phyloP scores from a whole-genome alignment of 352 stramenopile species.

The Lagenidium giganteum region DNA sequence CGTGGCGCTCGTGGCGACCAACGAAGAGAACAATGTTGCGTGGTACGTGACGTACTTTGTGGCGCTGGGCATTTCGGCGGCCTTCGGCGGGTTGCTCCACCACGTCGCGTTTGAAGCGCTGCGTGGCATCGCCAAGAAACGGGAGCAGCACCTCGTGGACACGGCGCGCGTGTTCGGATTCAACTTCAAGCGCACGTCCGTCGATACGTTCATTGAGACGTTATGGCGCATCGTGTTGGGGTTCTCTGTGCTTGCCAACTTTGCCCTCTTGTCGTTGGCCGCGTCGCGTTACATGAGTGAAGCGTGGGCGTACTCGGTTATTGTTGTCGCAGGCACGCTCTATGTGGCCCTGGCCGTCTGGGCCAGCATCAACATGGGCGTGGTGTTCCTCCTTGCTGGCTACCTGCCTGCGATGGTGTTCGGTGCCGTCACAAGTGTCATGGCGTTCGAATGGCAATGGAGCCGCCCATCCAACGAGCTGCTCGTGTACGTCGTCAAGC shows the following conservation, averaged over 20 bases:
- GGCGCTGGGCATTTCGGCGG: constrained; percentile 73
- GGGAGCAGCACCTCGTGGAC: constrained; percentile 59
- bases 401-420: constrained; percentile 83
- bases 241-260: constrained; percentile 83
- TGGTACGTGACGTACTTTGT: constrained; percentile 89
- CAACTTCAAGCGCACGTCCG: constrained; percentile 55
- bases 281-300: constrained; percentile 71
- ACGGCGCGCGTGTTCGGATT: constrained; percentile 73
- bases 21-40: constrained; percentile 38
- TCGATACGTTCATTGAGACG: constrained; percentile 68
- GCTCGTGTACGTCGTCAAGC: constrained; percentile 77
- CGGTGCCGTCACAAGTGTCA: constrained; percentile 63
- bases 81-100: constrained; percentile 72
- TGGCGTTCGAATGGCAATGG: constrained; percentile 79
- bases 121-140: constrained; percentile 60
- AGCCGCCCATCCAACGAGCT: constrained; percentile 76
- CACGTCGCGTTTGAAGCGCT: constrained; percentile 79
- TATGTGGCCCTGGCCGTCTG: constrained; percentile 75
- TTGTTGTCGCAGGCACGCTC: constrained; percentile 48
- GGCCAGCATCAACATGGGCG: constrained; percentile 81
- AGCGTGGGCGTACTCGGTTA: constrained; percentile 73
- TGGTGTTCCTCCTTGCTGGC: constrained; percentile 75
- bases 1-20: constrained; percentile 61
- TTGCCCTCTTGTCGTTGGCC: constrained; percentile 71
- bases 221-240: constrained; percentile 81